These are phyloP conservation scores for Tephrocybe sp. DNA, from an alignment of 768 basidiomycete genomes.

Conservation along the genomic window DNA sequence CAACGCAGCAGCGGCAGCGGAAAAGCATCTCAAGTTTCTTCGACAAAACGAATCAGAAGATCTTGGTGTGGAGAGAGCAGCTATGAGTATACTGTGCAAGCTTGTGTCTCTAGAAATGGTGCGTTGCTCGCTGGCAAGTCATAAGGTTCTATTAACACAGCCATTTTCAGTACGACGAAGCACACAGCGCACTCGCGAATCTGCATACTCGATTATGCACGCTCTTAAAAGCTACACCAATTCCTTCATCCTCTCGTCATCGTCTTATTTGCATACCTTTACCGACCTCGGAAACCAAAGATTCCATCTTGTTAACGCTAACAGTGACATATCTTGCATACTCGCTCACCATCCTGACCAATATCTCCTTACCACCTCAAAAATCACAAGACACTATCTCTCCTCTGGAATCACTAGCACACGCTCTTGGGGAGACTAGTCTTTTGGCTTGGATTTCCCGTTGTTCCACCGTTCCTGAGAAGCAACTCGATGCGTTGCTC, in stretches of 20 bases:
- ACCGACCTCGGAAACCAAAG: constrained; percentile 26
- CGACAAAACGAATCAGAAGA: constrained; percentile 43
- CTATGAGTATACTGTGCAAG: constrained; percentile 64
- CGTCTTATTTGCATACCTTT: constrained; percentile 44
- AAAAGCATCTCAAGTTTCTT: constrained; percentile 44
- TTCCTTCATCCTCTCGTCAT: constrained; percentile 11
- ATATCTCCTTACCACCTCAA: constrained; percentile 16
- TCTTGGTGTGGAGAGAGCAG: constrained; percentile 73
- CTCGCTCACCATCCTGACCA: constrained; percentile 41
- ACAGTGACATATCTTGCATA: constrained; percentile 61
- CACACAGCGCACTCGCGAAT: constrained; percentile 41
- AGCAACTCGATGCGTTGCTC: constrained; percentile 55
- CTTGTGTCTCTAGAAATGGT: constrained; percentile 71
- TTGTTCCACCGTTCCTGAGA: constrained; percentile 41
- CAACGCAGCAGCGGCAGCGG: constrained; percentile 37
- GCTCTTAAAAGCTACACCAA: constrained; percentile 23
- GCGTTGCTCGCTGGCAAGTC: constrained; percentile 25
- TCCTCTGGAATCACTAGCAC: constrained; percentile 25
- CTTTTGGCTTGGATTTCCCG: constrained; percentile 54
- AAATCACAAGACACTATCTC: neutral
- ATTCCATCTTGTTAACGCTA: constrained; percentile 44
- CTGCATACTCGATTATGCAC: constrained; percentile 43
- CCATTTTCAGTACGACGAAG: constrained; percentile 48
- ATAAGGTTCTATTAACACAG: neutral
- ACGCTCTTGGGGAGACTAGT: constrained; percentile 28